Base-by-base conservation (phyloP, 192 early-diverging fungal genomes). In the Paraglomus occultum region DNA sequence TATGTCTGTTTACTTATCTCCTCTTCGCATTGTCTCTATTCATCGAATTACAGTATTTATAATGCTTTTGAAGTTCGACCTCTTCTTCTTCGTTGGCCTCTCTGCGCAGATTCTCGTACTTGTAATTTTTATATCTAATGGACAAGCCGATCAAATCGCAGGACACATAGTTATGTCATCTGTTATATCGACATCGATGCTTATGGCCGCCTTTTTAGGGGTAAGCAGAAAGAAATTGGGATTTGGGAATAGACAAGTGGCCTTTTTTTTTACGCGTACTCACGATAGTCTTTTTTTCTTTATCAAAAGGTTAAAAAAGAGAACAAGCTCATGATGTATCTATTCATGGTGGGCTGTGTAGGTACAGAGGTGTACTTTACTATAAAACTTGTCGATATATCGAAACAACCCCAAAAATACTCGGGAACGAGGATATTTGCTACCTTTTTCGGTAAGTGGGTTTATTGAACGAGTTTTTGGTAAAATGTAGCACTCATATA, bases 31-130 rank as follows among this genome's bases (percentile, higher is more conserved):
- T n/a, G 15, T 20, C 15, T 39, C 54, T 40, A 12, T 54, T 22
- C 8, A 60, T n/a, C n/a, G n/a, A 46, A 51, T 14, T n/a, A 31
- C 31, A 38, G 89, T 93, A 59, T 84, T 93, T 67, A 86, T 91
- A 57, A 93, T 90, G 72, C 74, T 93, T 45, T 79, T 93, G 52
- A 93, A 93, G 76, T 88, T 93, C 15, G 89, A 91, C 67, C 79
- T 91, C 49, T 91, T 91, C 70, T 92, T 92, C 49, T 89, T 92
- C 50, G 82, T 92, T 42, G 84, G 88, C 14, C 89, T 89, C 57
- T 90, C 88, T n/a, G 84, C 91, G 45, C 90, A 92, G 72, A 84
- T 83, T 54, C 77, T 91, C 31, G 88, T 84, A 23, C 78, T 90
- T 39, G 70, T 91, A 52, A 81, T 91, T 0, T 75, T 91, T 22